These are phyloP conservation scores for Mortierella sp. DNA, from an alignment of 371 early-diverging fungal species.

Conservation along the genomic window DNA sequence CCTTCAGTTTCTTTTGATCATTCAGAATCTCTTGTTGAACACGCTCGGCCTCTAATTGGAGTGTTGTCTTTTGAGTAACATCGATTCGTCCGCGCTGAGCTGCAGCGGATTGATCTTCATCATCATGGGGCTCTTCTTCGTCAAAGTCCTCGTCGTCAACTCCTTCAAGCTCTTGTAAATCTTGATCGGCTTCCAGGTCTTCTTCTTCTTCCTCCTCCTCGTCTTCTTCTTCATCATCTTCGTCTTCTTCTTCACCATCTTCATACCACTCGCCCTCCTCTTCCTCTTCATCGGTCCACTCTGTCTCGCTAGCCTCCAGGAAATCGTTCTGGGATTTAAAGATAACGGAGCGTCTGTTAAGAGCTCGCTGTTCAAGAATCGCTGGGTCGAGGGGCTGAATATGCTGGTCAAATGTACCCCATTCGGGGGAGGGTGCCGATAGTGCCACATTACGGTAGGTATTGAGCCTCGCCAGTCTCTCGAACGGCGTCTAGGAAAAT, in stretches of 20 bases:
- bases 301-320: slow-evolving; percentile 54
- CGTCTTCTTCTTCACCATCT: slow-evolving; percentile 60
- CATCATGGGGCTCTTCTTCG: slow-evolving; percentile 11
- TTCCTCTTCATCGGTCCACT: slow-evolving; percentile 59
- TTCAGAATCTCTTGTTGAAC: slow-evolving; percentile 47
- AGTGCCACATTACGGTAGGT: slow-evolving; percentile 85
- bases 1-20: slow-evolving; percentile 25
- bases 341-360: slow-evolving; percentile 42
- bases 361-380: slow-evolving; percentile 33
- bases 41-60: slow-evolving; percentile 46
- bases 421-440: slow-evolving; percentile 60
- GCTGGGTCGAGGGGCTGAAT: slow-evolving; percentile 40
- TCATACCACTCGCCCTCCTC: slow-evolving; percentile 52
- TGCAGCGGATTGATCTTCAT: not conserved
- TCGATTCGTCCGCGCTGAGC: not conserved
- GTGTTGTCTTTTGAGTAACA: slow-evolving; percentile 8
- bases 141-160: slow-evolving; percentile 28
- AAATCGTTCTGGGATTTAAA: slow-evolving; percentile 50
- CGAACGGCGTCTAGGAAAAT: slow-evolving; percentile 80
- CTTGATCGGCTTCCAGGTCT: slow-evolving; percentile 35
- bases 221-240: slow-evolving; percentile 59
- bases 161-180: slow-evolving; percentile 30
- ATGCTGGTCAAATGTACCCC: slow-evolving; percentile 55
- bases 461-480: slow-evolving; percentile 91
- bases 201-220: slow-evolving; percentile 40